Conservation (phyloP, 2,329 filamentous ascomycete species). For the Ophiostoma himal-ulmi region DNA sequence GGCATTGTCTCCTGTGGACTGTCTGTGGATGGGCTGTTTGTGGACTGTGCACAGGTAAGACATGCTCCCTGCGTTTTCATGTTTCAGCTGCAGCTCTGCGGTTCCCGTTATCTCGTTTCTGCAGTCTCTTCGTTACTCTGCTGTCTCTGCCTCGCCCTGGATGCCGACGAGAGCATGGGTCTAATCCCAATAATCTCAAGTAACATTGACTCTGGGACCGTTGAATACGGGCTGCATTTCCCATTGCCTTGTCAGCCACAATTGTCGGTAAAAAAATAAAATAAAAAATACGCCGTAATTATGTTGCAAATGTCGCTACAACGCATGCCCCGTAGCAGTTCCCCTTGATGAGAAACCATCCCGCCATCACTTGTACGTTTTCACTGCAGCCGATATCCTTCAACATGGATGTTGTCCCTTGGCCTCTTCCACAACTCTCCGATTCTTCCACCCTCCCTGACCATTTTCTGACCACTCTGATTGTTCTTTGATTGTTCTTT, state of each 20-base stretch:
- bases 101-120: neutral
- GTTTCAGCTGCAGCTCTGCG: neutral
- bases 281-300: neutral
- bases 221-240: neutral
- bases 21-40: neutral
- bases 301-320: neutral
- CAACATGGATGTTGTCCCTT: too few relatives aligned
- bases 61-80: neutral
- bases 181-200: neutral
- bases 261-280: neutral
- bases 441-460: neutral
- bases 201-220: neutral
- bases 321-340: neutral
- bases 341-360: too few relatives aligned
- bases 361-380: neutral
- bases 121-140: too few relatives aligned
- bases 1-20: neutral
- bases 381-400: neutral
- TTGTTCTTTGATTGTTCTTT: too few relatives aligned
- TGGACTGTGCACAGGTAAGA: neutral
- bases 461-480: too few relatives aligned
- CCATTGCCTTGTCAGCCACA: neutral
- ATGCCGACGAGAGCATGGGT: neutral
- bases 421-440: too few relatives aligned
- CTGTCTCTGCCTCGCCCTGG: too few relatives aligned